Percentiles rank a stretch among this genome's conserved stretches.
Evolutionary conservation across 2,329 filamentous ascomycete genomes (phyloP).

Genomic region (Aspergillus jensenii): DNA sequence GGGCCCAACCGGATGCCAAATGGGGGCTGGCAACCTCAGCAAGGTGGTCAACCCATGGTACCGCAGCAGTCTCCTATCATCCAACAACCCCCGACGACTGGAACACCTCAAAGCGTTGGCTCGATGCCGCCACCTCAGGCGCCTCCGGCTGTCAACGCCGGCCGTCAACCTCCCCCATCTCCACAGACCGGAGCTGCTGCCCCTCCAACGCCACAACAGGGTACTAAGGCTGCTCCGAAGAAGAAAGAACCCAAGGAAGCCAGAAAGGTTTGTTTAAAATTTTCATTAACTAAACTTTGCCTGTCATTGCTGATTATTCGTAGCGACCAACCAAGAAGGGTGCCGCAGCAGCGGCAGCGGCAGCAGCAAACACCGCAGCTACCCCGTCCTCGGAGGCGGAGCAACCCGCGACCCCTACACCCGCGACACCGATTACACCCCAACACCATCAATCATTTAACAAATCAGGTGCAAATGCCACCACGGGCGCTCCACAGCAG

Average conservation of each 20-base stretch:
- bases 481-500: conserved; percentile 32
- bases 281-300: neutral
- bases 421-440: conserved; percentile 50
- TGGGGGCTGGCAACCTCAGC: conserved; percentile 42
- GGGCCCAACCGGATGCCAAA: conserved; percentile 40
- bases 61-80: conserved; percentile 45
- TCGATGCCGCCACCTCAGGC: conserved; percentile 52
- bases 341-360: conserved; percentile 25
- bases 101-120: conserved; percentile 59
- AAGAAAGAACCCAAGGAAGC: conserved; percentile 59
- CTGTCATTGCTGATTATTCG: conserved; percentile 20
- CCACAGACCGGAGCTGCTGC: conserved; percentile 48
- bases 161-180: conserved; percentile 44
- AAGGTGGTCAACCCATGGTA: conserved; percentile 47
- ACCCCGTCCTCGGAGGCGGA: conserved; percentile 48
- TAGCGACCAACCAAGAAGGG: conserved; percentile 47
- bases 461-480: conserved; percentile 39
- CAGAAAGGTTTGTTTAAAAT: conserved; percentile 44
- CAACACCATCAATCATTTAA: conserved; percentile 47
- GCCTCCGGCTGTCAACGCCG: conserved; percentile 40
- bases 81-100: conserved; percentile 51
- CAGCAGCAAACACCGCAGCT: conserved; percentile 41
- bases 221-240: conserved; percentile 59
- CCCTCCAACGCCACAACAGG: conserved; percentile 62
- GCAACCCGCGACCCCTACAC: conserved; percentile 49